Evolutionary conservation across 768 basidiomycete genomes (phyloP).

Genomic region (Termitomyces sp.): DNA sequence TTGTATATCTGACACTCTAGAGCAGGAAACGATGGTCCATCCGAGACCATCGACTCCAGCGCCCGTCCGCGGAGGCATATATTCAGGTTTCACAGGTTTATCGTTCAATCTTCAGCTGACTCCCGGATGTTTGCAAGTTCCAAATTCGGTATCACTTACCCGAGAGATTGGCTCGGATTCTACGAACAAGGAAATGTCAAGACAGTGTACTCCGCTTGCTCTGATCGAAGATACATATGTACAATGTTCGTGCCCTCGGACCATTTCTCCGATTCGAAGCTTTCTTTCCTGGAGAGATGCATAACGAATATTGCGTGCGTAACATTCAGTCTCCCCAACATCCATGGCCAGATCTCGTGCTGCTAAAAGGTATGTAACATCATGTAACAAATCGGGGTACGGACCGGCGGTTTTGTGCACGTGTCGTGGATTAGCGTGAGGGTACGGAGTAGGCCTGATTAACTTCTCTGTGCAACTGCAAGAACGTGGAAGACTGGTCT

Average conservation of each 20-base stretch:
- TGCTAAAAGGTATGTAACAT: too few species aligned
- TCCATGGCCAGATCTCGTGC: too few species aligned
- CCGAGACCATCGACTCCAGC: slow-evolving; percentile 1
- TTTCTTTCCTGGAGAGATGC: background rate
- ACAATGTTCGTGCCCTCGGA: background rate
- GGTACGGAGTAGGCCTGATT: background rate
- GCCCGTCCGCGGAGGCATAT: slow-evolving; percentile 4
- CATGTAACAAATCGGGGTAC: background rate
- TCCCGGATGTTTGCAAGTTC: slow-evolving; percentile 1
- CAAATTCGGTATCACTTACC: slow-evolving; percentile 11
- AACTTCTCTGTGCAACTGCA: background rate
- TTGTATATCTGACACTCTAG: slow-evolving; percentile 4
- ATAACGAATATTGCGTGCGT: background rate
- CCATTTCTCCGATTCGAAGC: background rate
- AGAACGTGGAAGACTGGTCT: background rate
- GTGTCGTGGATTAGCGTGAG: background rate
- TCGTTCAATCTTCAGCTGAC: slow-evolving; percentile 10
- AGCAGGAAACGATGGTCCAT: slow-evolving; percentile 3
- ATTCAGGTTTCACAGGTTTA: background rate
- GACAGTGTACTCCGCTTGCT: background rate
- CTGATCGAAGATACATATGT: slow-evolving; percentile 3
- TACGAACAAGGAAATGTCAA: slow-evolving; percentile 6
- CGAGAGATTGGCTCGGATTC: slow-evolving; percentile 5
- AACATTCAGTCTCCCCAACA: too few species aligned
- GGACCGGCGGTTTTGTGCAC: background rate